phyloP scores from a whole-genome alignment of 1,284 basidiomycete species.

The Tilletia indica region DNA sequence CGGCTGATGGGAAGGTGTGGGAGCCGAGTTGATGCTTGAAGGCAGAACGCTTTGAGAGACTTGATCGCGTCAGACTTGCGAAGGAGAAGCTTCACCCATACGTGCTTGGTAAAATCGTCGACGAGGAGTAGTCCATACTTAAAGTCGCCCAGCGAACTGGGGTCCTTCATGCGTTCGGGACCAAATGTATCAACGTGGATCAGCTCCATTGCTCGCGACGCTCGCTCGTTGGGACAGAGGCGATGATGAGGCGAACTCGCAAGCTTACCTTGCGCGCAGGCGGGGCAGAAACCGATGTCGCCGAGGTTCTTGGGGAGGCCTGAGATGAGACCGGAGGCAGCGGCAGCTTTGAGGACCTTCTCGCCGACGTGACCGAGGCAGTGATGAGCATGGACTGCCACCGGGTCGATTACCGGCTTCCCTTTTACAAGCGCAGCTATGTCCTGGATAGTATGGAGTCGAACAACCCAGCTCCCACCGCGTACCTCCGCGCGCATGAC shows the following conservation, averaged over 20 bases:
- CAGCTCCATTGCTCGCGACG: conserved; percentile 7
- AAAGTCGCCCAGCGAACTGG: neutral
- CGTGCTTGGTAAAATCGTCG: conserved; percentile 5
- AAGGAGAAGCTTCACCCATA: neutral
- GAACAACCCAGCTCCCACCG: conserved; percentile 2
- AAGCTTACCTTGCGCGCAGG: conserved; percentile 9
- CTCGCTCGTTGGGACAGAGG: neutral
- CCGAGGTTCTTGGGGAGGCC: neutral
- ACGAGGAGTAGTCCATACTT: neutral
- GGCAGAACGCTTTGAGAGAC: neutral
- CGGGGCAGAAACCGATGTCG: neutral
- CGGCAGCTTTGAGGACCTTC: neutral
- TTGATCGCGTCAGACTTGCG: neutral
- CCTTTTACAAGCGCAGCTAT: neutral
- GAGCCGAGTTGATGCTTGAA: neutral
- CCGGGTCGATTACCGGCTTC: neutral
- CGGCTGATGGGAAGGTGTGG: conserved; percentile 9
- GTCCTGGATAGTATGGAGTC: neutral
- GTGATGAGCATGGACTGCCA: neutral
- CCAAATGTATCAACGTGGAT: conserved; percentile 4
- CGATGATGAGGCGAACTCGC: neutral
- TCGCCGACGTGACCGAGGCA: neutral
- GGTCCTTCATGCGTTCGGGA: neutral
- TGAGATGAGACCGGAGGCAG: neutral
- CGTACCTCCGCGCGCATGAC: neutral